A percentile compares a stretch with the other conserved stretches of the same genome.
Conservation (phyloP, 768 basidiomycete species). For the Epithele typhae region DNA sequence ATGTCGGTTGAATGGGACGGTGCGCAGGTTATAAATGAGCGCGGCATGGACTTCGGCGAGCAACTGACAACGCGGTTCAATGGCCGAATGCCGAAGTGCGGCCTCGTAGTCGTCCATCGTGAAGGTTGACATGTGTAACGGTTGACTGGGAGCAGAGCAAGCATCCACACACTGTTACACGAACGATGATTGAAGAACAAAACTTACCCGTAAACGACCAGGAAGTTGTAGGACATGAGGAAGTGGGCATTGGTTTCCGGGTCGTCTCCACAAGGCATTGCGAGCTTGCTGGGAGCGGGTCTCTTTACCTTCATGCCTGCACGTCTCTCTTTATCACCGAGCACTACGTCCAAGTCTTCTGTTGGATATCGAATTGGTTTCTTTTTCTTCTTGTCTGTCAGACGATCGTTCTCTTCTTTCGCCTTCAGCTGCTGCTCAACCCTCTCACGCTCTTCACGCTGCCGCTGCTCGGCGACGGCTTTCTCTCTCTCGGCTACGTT, state of each 20-base stretch:
- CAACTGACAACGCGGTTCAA: conserved; percentile 68
- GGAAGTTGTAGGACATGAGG: conserved; percentile 90
- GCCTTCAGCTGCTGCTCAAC: conserved; percentile 58
- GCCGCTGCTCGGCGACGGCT: conserved; percentile 53
- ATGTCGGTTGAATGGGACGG: conserved; percentile 72
- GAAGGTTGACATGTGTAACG: conserved; percentile 82
- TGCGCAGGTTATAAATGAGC: conserved; percentile 86
- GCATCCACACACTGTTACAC: not conserved
- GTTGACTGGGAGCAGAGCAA: conserved; percentile 51
- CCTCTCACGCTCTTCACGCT: conserved; percentile 67
- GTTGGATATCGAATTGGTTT: conserved; percentile 90
- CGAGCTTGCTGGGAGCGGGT: conserved; percentile 57
- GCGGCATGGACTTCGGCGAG: conserved; percentile 87
- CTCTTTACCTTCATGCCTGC: conserved; percentile 65
- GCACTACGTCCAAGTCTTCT: conserved; percentile 81
- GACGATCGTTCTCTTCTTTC: conserved; percentile 70
- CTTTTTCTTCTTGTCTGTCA: conserved; percentile 82
- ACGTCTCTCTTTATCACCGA: conserved; percentile 80
- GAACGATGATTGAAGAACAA: not conserved
- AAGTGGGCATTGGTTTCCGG: conserved; percentile 75
- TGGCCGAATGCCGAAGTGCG: conserved; percentile 70
- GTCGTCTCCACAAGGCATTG: conserved; percentile 65
- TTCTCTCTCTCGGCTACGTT: conserved; percentile 16
- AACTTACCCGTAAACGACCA: conserved; percentile 88
- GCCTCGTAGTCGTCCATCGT: conserved; percentile 92